Evolutionary conservation across 1,284 basidiomycete species (phyloP), one percentile per base, ranked within the genome.

Genomic region (Microbotryomycetes sp.): DNA sequence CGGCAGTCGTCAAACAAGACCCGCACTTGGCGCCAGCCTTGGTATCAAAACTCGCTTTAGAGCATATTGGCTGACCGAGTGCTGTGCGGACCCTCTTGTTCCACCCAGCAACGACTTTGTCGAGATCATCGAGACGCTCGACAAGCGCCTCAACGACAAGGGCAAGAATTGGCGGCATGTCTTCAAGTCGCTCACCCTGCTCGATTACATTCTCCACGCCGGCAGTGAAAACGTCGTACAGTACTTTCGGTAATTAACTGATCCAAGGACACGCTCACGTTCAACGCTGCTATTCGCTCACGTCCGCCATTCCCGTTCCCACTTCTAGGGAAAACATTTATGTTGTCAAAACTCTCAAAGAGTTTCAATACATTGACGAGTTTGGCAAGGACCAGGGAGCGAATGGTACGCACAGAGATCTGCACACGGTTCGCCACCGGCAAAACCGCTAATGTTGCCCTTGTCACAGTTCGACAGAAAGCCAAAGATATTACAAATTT

Each of bases 101-200:
- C n/a, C n/a, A n/a, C 48, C 5, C 70, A 96, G 91, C 77, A 88
- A 86, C 69, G 93, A 98, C 75, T 98, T 99, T 77, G 91, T 98
- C 30, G 96, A 99, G 78, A 93, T 98, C 73, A 97, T 99, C 92
- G 96, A 99, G 80, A 97, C 97, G 90, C 81, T 99, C 64, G 96
- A 99, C 78, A 98, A 98, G 78, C 85, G 96, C 54, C 78, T 99
- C 70, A 98, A 98, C 73, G 96, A 99, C 80, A 98, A 97, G 80
- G 96, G 96, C 46, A 98, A 98, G 84, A 97, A 98, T 74, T 99
- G 96, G 96, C 82, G 94, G 55, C 96, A 99, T 80, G 96, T 98
- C 64, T 98, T 97, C 84, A 98, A 99, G 88, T 90, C 91, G 53
- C 81, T 99, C 57, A 97, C 93, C 0, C 82, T 99, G 11, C 85